Percentiles rank a stretch among this genome's conserved stretches.
Conservation (phyloP, 345 rosid species). For the Ceriops tagal region DNA sequence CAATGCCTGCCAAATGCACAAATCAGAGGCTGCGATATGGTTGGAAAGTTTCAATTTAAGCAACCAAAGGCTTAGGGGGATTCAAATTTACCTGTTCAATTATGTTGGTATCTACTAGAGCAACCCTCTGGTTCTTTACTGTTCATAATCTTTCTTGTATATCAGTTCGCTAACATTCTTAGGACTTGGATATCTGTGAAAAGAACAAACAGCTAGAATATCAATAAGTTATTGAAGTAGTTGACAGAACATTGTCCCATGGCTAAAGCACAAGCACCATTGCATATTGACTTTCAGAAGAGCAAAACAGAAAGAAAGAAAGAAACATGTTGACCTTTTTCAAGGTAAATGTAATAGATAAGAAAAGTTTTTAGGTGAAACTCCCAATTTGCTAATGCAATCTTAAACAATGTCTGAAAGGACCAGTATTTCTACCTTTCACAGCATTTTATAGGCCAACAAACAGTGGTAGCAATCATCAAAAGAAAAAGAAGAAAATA, state of each 20-base stretch:
- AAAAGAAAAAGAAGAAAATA: not conserved
- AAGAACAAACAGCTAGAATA: not conserved
- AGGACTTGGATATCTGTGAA: constrained; percentile 64
- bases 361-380: not conserved
- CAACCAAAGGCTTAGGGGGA: not conserved
- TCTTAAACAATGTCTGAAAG: not conserved
- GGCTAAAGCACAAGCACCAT: not conserved
- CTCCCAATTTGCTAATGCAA: not conserved
- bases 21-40: not conserved
- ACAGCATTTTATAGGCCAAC: not conserved
- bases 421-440: not conserved
- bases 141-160: constrained; percentile 75
- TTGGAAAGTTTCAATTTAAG: not conserved
- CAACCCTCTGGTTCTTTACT: constrained; percentile 49
- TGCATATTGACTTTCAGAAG: not conserved
- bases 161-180: constrained; percentile 67
- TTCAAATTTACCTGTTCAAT: constrained; percentile 65
- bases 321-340: not conserved
- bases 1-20: constrained; percentile 40
- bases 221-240: not conserved
- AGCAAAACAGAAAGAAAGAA: not conserved
- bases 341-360: not conserved
- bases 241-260: not conserved
- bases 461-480: not conserved
- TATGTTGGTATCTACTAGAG: constrained; percentile 74